phyloP scores from a whole-genome alignment of 1,139 yeast species.

The Yamadazyma diospyri region DNA sequence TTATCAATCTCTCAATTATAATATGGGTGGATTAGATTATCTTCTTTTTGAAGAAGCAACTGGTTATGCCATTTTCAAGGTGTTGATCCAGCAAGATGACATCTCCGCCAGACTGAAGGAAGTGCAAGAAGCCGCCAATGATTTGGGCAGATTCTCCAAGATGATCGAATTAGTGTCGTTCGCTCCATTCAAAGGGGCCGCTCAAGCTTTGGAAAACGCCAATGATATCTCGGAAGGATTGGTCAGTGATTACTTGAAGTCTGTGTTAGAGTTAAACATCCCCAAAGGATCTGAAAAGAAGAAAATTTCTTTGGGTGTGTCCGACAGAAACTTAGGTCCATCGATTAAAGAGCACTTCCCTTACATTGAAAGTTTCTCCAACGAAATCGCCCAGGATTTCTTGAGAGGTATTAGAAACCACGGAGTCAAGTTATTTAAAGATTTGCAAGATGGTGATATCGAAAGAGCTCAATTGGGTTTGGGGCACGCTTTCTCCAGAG shows the following conservation, averaged over 20 bases:
- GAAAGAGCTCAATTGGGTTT: slow-evolving; percentile 98
- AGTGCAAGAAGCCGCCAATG: slow-evolving; percentile 89
- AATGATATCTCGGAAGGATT: slow-evolving; percentile 97
- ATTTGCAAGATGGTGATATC: slow-evolving; percentile 89
- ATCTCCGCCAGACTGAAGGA: slow-evolving; percentile 89
- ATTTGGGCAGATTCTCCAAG: slow-evolving; percentile 85
- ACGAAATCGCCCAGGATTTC: slow-evolving; percentile 91
- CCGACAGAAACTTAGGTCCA: slow-evolving; percentile 95
- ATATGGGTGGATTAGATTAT: slow-evolving; percentile 75
- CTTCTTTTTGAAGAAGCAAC: slow-evolving; percentile 98
- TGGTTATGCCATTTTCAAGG: slow-evolving; percentile 96
- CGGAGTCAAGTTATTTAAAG: slow-evolving; percentile 85
- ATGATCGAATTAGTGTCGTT: slow-evolving; percentile 90
- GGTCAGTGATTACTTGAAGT: slow-evolving; percentile 87
- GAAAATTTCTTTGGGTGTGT: slow-evolving; percentile 72
- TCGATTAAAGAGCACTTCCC: slow-evolving; percentile 90
- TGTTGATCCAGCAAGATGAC: slow-evolving; percentile 89
- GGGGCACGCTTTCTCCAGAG: slow-evolving; percentile 98
- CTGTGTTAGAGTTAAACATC: slow-evolving; percentile 82
- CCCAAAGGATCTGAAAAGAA: slow-evolving; percentile 80
- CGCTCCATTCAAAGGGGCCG: slow-evolving; percentile 99
- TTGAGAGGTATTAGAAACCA: slow-evolving; percentile 92
- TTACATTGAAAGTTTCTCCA: slow-evolving; percentile 82
- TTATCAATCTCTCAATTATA: slow-evolving; percentile 8
- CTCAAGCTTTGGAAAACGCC: slow-evolving; percentile 97